phyloP scores from a whole-genome alignment of 2,329 filamentous ascomycete genomes.

The Phaeosphaeriaceae sp. region DNA sequence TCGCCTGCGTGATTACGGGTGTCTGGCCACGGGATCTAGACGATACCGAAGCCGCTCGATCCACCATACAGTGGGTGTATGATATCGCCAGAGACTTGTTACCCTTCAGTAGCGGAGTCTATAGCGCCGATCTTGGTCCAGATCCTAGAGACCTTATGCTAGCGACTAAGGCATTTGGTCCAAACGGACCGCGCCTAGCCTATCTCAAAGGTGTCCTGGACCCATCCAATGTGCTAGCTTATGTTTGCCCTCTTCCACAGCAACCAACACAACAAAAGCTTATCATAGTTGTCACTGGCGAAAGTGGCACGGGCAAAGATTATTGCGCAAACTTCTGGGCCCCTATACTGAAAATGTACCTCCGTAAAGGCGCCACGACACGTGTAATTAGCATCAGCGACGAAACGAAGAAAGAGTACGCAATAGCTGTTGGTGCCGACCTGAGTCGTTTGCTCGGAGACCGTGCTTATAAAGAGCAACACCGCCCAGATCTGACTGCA shows the following conservation, averaged over 20 bases:
- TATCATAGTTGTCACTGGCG: conserved; percentile 59
- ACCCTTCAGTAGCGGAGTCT: conserved; percentile 59
- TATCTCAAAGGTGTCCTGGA: conserved; percentile 60
- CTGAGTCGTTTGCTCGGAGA: conserved; percentile 57
- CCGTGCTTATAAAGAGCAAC: conserved; percentile 67
- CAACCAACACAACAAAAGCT: conserved; percentile 24
- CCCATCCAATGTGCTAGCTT: conserved; percentile 59
- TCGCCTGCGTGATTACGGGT: conserved; percentile 68
- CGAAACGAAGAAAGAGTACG: conserved; percentile 64
- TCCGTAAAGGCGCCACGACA: conserved; percentile 37
- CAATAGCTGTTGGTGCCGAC: conserved; percentile 56
- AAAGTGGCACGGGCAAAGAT: conserved; percentile 65
- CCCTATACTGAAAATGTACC: conserved; percentile 44
- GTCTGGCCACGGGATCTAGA: conserved; percentile 65
- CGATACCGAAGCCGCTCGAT: conserved; percentile 48
- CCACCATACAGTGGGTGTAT: conserved; percentile 63
- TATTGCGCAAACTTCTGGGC: conserved; percentile 63
- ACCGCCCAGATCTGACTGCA: conserved; percentile 58
- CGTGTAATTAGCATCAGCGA: conserved; percentile 56
- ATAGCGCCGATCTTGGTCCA: conserved; percentile 68
- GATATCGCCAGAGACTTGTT: conserved; percentile 55
- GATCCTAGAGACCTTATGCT: conserved; percentile 63
- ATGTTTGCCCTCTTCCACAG: conserved; percentile 62
- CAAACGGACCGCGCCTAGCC: conserved; percentile 58
- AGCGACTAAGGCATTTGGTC: conserved; percentile 63